Evolutionary conservation across 345 rosid species (phyloP).

Genomic region (Lepidium aucheri): DNA sequence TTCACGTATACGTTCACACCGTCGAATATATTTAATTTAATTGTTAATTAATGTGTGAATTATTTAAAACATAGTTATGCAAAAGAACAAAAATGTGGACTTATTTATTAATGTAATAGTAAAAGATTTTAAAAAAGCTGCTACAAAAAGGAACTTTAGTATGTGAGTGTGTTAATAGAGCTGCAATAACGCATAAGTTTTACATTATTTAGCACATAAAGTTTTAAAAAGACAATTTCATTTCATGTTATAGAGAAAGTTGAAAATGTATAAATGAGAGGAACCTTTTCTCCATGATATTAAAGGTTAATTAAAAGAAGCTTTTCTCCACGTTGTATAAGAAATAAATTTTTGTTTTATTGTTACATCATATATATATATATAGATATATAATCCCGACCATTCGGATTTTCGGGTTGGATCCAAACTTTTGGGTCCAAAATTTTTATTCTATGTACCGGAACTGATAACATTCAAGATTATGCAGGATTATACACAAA

Average conservation of each 20-base stretch:
- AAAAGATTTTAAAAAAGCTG: neutral
- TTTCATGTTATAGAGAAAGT: neutral
- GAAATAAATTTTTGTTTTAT: neutral
- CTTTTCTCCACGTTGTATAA: neutral
- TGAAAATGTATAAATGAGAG: conserved; percentile 6
- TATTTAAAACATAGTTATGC: neutral
- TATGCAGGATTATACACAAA: too few relatives aligned
- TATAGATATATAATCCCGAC: too few relatives aligned
- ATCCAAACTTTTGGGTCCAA: too few relatives aligned
- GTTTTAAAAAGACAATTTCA: neutral
- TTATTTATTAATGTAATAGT: neutral
- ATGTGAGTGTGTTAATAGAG: conserved; percentile 4
- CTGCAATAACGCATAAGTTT: conserved; percentile 12
- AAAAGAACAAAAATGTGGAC: neutral
- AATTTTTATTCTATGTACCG: too few relatives aligned
- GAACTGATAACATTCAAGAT: too few relatives aligned
- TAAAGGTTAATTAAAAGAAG: conserved; percentile 6
- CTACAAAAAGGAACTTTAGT: neutral
- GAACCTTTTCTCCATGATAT: conserved; percentile 9
- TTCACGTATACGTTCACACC: conserved; percentile 10
- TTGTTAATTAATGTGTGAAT: neutral
- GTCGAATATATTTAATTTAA: neutral
- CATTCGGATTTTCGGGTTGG: too few relatives aligned
- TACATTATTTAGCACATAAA: neutral
- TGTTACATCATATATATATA: too few relatives aligned